Evolutionary conservation across 495 filamentous ascomycete species (phyloP), one percentile per base, ranked within the genome.

Genomic region (Penicillium longicatenatum): DNA sequence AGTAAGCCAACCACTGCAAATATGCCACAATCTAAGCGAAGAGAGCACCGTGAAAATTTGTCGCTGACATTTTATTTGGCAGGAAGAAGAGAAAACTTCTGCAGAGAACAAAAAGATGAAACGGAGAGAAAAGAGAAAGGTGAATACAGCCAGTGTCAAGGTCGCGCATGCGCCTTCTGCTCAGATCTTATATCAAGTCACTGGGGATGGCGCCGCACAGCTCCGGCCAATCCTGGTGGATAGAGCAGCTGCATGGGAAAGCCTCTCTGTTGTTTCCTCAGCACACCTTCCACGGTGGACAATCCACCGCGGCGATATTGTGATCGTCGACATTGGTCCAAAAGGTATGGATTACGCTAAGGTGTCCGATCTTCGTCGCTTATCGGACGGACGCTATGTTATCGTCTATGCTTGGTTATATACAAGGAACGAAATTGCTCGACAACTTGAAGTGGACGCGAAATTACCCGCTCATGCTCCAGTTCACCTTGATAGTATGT

Each of bases 321-420:
- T 54, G 16, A 52, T 46, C 19, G 50, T 59, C 19, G 50, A 54
- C 30, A 49, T 24, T 17, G 42, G 45, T 46, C 30, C 11, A 7
- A 33, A 7, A 33, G 33, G 22, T 26, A 48, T 8, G 2, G 26
- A 17, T 20, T 20, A 5, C 22, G 57, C 57, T 8, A 59, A 59
- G 42, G 45, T 54, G 3, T 59, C 57, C 35, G 57, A 59, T 30
- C 9, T 59, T 49, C 50, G 57, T 33, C 14, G 31, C 21, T 24
- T 59, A 22, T 24, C 19, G 8, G 57, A 59, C 48, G 50, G 57
- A 6, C 50, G 57, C 24, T 59, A n/a, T 49, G 22, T 54, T 29
- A 39, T 59, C 3, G 57, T 54, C 7, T 59, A 59, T 21, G 14
- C 16, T 31, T 59, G 57, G 57, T 37, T 59, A 26, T 54, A 54